Evolutionary conservation across 108 stramenopile genomes (phyloP), one percentile per base, ranked within the genome.

Genomic region (Mediolabrus comicus): DNA sequence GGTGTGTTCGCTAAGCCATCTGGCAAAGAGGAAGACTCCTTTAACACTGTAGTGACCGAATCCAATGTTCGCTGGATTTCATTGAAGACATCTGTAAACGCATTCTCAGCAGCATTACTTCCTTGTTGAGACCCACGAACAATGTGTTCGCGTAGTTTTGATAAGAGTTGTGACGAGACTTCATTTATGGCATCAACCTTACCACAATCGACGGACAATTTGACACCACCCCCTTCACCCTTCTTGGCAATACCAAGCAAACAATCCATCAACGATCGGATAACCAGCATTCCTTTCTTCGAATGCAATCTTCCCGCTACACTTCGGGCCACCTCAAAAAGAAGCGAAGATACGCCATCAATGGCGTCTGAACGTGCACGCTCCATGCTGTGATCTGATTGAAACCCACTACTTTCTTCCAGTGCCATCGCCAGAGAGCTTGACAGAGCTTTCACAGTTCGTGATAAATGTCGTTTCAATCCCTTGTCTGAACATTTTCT

Each of bases 271-370:
- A 90, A 61, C 59, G 80, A 80, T 53, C 74, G 61, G 22, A 89
- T 59, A 7, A 83, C 87, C 32, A 83, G 55, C 16, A 53, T 16
- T 3, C 86, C 89, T 62, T 87, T 86, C 61, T 61, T 71, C 16
- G 92, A 94, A 71, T 94, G 90, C 16, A 88, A 69, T 38, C 71
- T 54, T 22, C 90, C 88, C 9, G 87, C 71, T 14, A 86, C 88
- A 59, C 92, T 90, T 43, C 80, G 61, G 11, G 84, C 69, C 36
- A 87, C 67, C 59, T 94, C 83, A 71, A 90, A 91, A 4, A 87
- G 56, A 31, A 94, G 67, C 9, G 67, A 76, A 14, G 92, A 83
- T 16, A 94, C 85, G 25, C 92, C 92, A 83, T 94, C 92, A 14
- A 88, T 74, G 11, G 90, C 90, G 69, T 94, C 84, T 12, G 29